Evolutionary conservation across 371 early-diverging fungal species (phyloP).

Genomic region (Sanchytrium tribonematis): DNA sequence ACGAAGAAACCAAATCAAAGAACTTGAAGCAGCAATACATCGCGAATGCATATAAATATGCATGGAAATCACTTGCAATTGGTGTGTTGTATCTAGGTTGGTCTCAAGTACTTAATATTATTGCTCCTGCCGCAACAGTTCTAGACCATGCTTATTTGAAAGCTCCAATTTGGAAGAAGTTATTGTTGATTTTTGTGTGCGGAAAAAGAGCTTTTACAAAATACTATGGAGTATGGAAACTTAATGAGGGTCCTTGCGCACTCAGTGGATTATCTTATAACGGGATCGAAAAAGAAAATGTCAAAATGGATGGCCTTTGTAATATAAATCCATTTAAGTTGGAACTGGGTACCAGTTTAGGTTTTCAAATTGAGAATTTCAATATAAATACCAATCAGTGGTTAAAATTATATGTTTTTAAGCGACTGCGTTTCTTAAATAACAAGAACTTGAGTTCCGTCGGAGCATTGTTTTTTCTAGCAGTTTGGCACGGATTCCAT

Average conservation of each 20-base stretch:
- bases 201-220: conserved; percentile 6
- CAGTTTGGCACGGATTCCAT: conserved; percentile 43
- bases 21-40: not conserved
- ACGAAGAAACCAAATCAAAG: conserved; percentile 4
- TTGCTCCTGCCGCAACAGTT: conserved; percentile 20
- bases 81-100: conserved; percentile 22
- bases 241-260: conserved; percentile 32
- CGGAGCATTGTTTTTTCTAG: conserved; percentile 30
- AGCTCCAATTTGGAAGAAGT: not conserved
- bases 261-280: conserved; percentile 32
- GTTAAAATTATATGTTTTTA: conserved; percentile 38
- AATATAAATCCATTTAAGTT: conserved; percentile 22
- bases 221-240: conserved; percentile 36
- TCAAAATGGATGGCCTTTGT: conserved; percentile 25
- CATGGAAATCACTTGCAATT: conserved; percentile 3
- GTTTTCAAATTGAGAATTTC: conserved; percentile 26
- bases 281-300: conserved; percentile 21
- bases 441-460: conserved; percentile 30
- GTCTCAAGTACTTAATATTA: conserved; percentile 20
- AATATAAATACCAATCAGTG: conserved; percentile 46
- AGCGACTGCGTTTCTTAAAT: conserved; percentile 31
- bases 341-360: conserved; percentile 28
- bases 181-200: not conserved
- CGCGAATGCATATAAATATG: not conserved
- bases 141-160: conserved; percentile 4